Base-by-base conservation (phyloP, 306 rosid genomes). In the Bauhinia variegata region DNA sequence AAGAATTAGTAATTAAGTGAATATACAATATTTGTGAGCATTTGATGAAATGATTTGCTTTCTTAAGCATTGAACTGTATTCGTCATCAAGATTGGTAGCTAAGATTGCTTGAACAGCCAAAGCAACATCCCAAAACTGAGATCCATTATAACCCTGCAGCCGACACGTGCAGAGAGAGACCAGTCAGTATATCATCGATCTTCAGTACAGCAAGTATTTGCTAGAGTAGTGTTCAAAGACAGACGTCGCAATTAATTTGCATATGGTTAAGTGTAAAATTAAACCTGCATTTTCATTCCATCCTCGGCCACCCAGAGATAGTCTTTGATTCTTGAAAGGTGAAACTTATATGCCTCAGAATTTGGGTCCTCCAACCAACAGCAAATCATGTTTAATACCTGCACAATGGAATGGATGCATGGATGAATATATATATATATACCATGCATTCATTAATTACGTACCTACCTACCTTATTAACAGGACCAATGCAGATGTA, bases 281-380 rank as follows among this genome's bases (percentile, higher is more conserved):
- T 16, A 10, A 23, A 84, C 96, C 92, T 87, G 96, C 95, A 90
- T 85, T 84, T 90, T 90, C 91, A 90, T 76, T 58, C 96, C 96
- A 74, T 90, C 96, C 79, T 90, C 96, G 3, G 95, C 96, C 8
- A 90, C 53, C 96, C 95, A 90, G 7, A 85, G 85, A 74, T 87
- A 90, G 54, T 90, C 96, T 80, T 83, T 83, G 78, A 90, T 76
- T 84, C 90, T 85, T 51, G 87, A 67, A 72, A 91, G 78, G 75
- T 91, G 97, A 68, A n/a, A 23, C 73, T 62, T 77, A 64, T 15
- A 91, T n/a, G 90, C 86, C 11, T 91, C 56, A 36, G 95, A 87
- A 68, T 74, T 75, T 17, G 90, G 85, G 18, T 87, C 82, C 77
- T 91, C 97, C 60, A 59, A 78, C 95, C 95, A 91, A 71, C 97